Conservation (phyloP, 306 rosid genomes). For the Vigna radiata region DNA sequence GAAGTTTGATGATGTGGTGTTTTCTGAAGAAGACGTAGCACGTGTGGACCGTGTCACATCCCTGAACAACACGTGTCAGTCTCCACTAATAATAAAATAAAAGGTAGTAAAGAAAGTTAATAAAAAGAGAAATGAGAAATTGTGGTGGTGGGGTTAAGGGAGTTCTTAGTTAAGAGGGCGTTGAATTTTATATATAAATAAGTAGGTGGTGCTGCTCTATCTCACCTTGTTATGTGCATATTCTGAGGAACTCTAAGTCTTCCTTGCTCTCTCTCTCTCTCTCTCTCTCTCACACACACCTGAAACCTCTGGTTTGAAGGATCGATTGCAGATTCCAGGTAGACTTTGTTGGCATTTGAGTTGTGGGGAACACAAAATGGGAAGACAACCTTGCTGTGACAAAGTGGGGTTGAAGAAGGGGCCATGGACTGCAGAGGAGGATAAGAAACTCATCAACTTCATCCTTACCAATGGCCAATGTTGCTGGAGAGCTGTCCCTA, state of each 20-base stretch:
- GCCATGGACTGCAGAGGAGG: conserved; percentile 92
- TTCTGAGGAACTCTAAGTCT: conserved; percentile 29
- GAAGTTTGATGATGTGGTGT: conserved; percentile 59
- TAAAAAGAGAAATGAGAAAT: neutral
- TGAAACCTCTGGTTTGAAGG: conserved; percentile 29
- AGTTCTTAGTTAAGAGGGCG: conserved; percentile 28
- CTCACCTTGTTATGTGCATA: conserved; percentile 44
- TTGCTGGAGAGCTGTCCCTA: conserved; percentile 98
- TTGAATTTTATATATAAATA: conserved; percentile 50
- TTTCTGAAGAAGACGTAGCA: conserved; percentile 61
- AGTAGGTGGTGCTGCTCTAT: conserved; percentile 58
- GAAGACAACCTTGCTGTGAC: conserved; percentile 99
- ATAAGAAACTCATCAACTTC: conserved; percentile 87
- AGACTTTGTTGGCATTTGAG: conserved; percentile 30
- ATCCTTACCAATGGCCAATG: conserved; percentile 90
- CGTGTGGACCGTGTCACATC: conserved; percentile 54
- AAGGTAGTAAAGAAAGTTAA: neutral
- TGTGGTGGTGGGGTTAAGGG: conserved; percentile 41
- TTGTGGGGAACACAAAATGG: conserved; percentile 56
- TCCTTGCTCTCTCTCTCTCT: neutral
- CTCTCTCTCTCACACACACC: conserved; percentile 6
- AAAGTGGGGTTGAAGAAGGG: conserved; percentile 97
- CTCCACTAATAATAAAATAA: conserved; percentile 8
- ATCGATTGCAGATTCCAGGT: conserved; percentile 26
- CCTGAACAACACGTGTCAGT: conserved; percentile 43